phyloP scores from a whole-genome alignment of 1,284 basidiomycete genomes.

The Fomitopsis betulina region DNA sequence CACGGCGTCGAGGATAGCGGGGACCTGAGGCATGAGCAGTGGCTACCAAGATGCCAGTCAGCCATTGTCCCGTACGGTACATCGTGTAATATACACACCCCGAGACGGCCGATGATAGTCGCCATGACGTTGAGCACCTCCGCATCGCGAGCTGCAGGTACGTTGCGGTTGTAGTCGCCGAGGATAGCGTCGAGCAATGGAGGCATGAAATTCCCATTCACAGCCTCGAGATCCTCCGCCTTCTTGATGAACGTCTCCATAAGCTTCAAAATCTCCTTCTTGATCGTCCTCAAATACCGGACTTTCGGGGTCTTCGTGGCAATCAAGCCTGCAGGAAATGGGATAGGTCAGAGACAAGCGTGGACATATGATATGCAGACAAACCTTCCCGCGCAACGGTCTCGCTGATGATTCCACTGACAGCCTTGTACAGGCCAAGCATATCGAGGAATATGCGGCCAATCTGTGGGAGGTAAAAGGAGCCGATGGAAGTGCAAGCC shows the following conservation, averaged over 20 bases:
- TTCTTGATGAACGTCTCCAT: conserved; percentile 98
- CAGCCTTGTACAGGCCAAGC: conserved; percentile 97
- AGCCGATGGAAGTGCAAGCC: conserved; percentile 95
- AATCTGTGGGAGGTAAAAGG: conserved; percentile 96
- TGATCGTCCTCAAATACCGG: conserved; percentile 91
- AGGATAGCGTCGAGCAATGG: conserved; percentile 95
- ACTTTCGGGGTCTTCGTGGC: conserved; percentile 98
- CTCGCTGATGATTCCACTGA: conserved; percentile 96
- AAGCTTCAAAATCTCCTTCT: conserved; percentile 96
- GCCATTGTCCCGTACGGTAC: neutral
- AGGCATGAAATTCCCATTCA: conserved; percentile 92
- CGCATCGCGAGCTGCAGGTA: conserved; percentile 91
- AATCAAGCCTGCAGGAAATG: conserved; percentile 59
- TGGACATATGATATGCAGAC: conserved; percentile 17
- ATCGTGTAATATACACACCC: conserved; percentile 45
- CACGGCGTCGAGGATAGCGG: conserved; percentile 93
- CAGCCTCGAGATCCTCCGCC: conserved; percentile 92
- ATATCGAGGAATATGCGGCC: conserved; percentile 97
- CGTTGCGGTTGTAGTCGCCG: conserved; percentile 94
- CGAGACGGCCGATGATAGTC: conserved; percentile 87
- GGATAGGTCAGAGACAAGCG: neutral
- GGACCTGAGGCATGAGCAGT: conserved; percentile 92
- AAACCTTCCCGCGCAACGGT: conserved; percentile 84
- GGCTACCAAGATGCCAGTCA: conserved; percentile 37
- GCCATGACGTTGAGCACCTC: conserved; percentile 99